These are phyloP conservation scores for Magnusiomyces suaveolens DNA, from an alignment of 1,139 yeast species.

Conservation along the genomic window DNA sequence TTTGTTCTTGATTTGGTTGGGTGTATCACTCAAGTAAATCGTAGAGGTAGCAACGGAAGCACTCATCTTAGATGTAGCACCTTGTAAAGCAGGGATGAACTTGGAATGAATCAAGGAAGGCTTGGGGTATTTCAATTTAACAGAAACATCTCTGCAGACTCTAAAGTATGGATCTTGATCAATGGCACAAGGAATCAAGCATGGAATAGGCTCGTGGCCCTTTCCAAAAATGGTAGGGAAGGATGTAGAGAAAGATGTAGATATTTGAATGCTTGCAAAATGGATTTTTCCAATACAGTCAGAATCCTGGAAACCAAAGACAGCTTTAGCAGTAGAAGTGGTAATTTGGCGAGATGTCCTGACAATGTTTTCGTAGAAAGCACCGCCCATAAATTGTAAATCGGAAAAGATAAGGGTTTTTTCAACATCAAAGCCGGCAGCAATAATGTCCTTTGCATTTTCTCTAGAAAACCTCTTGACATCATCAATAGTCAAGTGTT, in stretches of 20 bases:
- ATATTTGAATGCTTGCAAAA: conserved; percentile 92
- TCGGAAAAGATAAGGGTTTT: conserved; percentile 94
- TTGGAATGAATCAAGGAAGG: conserved; percentile 90
- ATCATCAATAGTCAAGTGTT: conserved; percentile 75
- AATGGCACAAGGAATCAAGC: conserved; percentile 97
- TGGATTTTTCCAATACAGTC: conserved; percentile 93
- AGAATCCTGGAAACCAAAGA: conserved; percentile 92
- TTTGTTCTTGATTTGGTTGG: conserved; percentile 85
- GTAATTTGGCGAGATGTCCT: conserved; percentile 93
- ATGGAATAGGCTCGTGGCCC: conserved; percentile 73
- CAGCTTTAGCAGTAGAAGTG: conserved; percentile 90
- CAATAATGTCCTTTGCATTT: conserved; percentile 87
- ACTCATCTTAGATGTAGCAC: conserved; percentile 93
- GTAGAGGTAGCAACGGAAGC: conserved; percentile 81
- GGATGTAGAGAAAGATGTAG: conserved; percentile 90
- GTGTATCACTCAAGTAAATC: conserved; percentile 90
- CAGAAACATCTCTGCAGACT: conserved; percentile 95
- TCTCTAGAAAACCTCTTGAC: conserved; percentile 63
- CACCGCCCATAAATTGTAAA: conserved; percentile 84
- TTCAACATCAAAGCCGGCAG: conserved; percentile 89
- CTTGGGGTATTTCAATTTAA: conserved; percentile 78
- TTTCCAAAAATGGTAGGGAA: conserved; percentile 88
- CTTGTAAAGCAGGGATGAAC: conserved; percentile 98
- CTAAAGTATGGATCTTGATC: conserved; percentile 99
- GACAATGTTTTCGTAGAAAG: conserved; percentile 89